phyloP scores from a whole-genome alignment of 2,329 filamentous ascomycete genomes.

The Aspergillus terreus region DNA sequence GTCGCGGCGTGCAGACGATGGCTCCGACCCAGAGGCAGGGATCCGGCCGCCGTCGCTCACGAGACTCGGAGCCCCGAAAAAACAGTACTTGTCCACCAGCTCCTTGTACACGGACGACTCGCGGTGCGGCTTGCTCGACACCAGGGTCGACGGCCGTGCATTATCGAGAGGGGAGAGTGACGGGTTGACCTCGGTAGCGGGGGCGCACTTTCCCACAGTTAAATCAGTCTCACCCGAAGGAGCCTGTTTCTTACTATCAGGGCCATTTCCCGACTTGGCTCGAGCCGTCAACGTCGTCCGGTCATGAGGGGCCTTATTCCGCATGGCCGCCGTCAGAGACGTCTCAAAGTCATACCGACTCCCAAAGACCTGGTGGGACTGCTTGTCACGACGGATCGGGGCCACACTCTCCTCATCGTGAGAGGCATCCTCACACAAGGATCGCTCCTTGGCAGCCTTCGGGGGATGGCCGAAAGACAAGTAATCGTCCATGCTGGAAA shows the following conservation, averaged over 20 bases:
- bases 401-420: constrained; percentile 60
- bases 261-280: constrained; percentile 49
- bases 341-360: constrained; percentile 94
- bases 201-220: constrained; percentile 14
- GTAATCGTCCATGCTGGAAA: constrained; percentile 58
- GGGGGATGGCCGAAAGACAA: constrained; percentile 57
- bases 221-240: constrained; percentile 6
- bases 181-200: constrained; percentile 15
- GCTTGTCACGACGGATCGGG: constrained; percentile 44
- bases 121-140: constrained; percentile 64
- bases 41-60: constrained; percentile 1
- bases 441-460: constrained; percentile 62
- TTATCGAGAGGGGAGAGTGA: constrained; percentile 15
- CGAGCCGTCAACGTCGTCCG: constrained; percentile 53
- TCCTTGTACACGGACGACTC: constrained; percentile 92
- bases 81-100: constrained; percentile 98
- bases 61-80: constrained; percentile 49
- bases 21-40: neutral
- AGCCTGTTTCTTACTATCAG: constrained; percentile 11
- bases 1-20: neutral
- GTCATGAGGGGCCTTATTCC: constrained; percentile 61
- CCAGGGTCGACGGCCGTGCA: constrained; percentile 52
- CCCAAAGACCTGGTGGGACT: constrained; percentile 70
- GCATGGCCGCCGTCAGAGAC: constrained; percentile 80
- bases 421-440: constrained; percentile 71